Conservation (phyloP, 1,139 yeast genomes). For the Kodamaea plutei region DNA sequence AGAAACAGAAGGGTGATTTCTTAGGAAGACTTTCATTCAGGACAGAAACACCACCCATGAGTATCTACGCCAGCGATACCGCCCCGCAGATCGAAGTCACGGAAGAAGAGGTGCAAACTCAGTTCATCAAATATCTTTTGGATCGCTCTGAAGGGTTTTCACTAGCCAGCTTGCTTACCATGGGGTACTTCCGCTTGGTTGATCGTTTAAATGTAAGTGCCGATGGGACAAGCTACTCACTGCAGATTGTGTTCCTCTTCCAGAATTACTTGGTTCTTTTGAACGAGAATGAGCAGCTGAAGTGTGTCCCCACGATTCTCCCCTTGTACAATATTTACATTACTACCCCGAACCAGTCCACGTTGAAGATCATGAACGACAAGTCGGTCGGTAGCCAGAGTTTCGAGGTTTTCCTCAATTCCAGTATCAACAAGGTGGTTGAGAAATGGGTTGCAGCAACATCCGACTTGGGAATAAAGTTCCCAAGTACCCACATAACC, state of each 20-base stretch:
- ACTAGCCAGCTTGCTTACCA: conserved; percentile 23
- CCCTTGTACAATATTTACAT: conserved; percentile 13
- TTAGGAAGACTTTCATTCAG: too few species aligned
- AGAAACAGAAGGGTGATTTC: too few species aligned
- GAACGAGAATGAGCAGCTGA: conserved; percentile 11
- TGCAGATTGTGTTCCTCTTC: conserved; percentile 29
- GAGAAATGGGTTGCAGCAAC: conserved; percentile 47
- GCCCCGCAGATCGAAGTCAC: too few species aligned
- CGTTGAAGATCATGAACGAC: conserved; percentile 12
- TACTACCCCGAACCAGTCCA: conserved; percentile 18
- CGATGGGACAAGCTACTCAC: conserved; percentile 9
- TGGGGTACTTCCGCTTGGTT: conserved; percentile 37
- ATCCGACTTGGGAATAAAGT: conserved; percentile 28
- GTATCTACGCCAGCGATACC: too few species aligned
- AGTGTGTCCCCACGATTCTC: conserved; percentile 10
- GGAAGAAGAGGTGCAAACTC: conserved; percentile 27
- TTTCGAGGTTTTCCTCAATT: conserved; percentile 16
- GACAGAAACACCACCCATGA: too few species aligned
- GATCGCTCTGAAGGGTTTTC: conserved; percentile 21
- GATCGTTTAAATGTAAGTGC: conserved; percentile 26
- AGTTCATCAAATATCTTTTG: conserved; percentile 27
- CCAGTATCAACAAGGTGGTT: conserved; percentile 24
- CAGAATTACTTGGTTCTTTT: conserved; percentile 27
- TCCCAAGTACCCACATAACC: conserved; percentile 37
- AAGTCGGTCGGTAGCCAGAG: background rate